These are phyloP conservation scores for Starmerella khaoyaiensis DNA, from an alignment of 805 yeast genomes.

Conservation along the genomic window DNA sequence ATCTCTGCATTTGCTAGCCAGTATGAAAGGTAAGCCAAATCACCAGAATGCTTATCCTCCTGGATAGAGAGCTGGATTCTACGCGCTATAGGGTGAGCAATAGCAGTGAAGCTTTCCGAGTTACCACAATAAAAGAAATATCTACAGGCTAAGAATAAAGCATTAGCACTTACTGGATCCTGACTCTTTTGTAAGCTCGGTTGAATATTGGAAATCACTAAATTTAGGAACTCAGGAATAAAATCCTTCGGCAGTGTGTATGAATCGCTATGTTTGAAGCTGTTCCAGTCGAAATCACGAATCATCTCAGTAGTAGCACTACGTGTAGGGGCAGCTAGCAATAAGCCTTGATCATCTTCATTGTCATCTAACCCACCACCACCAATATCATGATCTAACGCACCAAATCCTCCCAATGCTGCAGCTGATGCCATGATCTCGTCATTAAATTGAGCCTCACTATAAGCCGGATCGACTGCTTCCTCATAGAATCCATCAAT, in stretches of 20 bases:
- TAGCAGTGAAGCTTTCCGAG: conserved; percentile 13
- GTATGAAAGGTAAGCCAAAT: conserved; percentile 43
- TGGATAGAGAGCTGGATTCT: conserved; percentile 27
- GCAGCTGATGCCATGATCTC: conserved; percentile 18
- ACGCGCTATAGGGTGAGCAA: conserved; percentile 26
- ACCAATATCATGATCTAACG: conserved; percentile 1
- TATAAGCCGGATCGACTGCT: conserved; percentile 20
- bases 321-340: conserved; percentile 4
- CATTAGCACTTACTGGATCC: conserved; percentile 33
- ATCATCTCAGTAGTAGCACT: conserved; percentile 4
- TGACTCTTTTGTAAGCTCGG: conserved; percentile 30
- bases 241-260: conserved; percentile 30
- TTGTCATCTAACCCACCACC: conserved; percentile 4
- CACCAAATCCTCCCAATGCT: conserved; percentile 19
- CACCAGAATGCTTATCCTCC: conserved; percentile 24
- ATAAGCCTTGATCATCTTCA: not conserved
- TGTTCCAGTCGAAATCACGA: conserved; percentile 31
- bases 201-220: conserved; percentile 27
- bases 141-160: conserved; percentile 31
- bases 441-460: conserved; percentile 16
- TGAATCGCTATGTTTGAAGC: conserved; percentile 31
- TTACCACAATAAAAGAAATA: conserved; percentile 30
- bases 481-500: conserved; percentile 16
- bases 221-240: conserved; percentile 30
- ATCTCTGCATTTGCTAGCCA: conserved; percentile 79